Evolutionary conservation across 106 monocot genomes (phyloP), one percentile per base, ranked within the genome.

Genomic region (Acorus gramineus): DNA sequence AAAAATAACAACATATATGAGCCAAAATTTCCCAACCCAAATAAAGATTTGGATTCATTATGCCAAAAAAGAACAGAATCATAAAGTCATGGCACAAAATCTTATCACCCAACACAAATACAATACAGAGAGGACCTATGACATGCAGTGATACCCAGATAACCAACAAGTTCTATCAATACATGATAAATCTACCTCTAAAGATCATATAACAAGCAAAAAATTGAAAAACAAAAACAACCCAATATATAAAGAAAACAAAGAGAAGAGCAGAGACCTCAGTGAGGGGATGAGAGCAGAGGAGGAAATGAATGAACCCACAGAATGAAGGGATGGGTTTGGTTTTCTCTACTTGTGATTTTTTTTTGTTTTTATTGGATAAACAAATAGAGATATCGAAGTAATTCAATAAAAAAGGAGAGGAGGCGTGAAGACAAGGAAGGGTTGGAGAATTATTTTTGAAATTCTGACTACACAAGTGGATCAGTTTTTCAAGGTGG

Each of bases 401-500:
- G 46, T 8, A 44, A 65, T 9, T 48, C 12, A 51, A 45, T 3
- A 11, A n/a, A 6, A 4, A 49, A 49, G 46, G 28, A 8, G 52
- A 3, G 53, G 52, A 44, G 3, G 50, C 7, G 11, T 11, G 9
- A 7, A 52, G 43, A 43, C 51, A 46, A 13, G 44, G 10, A 5
- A 50, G 13, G 9, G 11, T 14, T 54, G 11, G 48, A 4, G 50
- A 42, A 14, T 52, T 67, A 76, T 46, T 28, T 28, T 28, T 28
- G 28, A 28, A 28, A 28, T 28, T 28, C 28, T 28, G 28, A 28
- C 28, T 28, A 28, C 28, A 28, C 28, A 28, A 28, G 28, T 73
- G 76, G 84, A 84, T 84, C 59, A 80, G 79, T 49, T 70, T 75
- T 76, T 73, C 56, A 66, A 84, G 84, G 84, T 80, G 75, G 50